Evolutionary conservation across 2,329 filamentous ascomycete genomes (phyloP).

Genomic region (Pseudogymnoascus sp.): DNA sequence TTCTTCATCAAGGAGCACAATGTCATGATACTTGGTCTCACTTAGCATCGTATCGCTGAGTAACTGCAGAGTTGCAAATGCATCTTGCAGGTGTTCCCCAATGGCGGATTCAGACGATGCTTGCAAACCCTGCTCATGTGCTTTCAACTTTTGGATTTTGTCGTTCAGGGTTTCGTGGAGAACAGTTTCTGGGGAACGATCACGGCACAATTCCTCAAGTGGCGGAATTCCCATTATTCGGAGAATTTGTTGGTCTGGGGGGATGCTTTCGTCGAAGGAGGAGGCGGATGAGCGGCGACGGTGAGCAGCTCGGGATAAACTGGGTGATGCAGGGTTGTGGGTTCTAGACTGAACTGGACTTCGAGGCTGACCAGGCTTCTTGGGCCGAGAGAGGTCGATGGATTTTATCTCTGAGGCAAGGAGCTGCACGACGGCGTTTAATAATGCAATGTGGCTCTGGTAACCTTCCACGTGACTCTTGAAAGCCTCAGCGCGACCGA

Average conservation of each 20-base stretch:
- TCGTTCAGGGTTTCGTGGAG: slow-evolving; percentile 29
- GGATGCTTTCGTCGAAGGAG: slow-evolving; percentile 33
- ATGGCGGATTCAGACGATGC: slow-evolving; percentile 40
- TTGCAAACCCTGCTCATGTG: slow-evolving; percentile 39
- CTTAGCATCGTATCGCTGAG: slow-evolving; percentile 44
- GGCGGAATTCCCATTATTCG: slow-evolving; percentile 38
- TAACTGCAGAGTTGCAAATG: slow-evolving; percentile 39
- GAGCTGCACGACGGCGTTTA: slow-evolving; percentile 33
- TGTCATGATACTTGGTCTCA: slow-evolving; percentile 41
- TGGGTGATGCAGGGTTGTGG: slow-evolving; percentile 15
- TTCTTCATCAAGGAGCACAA: slow-evolving; percentile 44
- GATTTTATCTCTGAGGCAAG: slow-evolving; percentile 36
- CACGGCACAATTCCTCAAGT: slow-evolving; percentile 27
- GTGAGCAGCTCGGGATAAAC: slow-evolving; percentile 22
- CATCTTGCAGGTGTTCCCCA: slow-evolving; percentile 38
- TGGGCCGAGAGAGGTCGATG: not conserved
- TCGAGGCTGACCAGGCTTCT: slow-evolving; percentile 14
- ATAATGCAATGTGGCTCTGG: slow-evolving; percentile 38
- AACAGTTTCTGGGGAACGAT: slow-evolving; percentile 19
- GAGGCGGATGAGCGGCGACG: slow-evolving; percentile 26
- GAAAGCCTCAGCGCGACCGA: slow-evolving; percentile 38
- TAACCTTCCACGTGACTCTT: slow-evolving; percentile 35
- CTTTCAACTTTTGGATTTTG: slow-evolving; percentile 35
- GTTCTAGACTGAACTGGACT: slow-evolving; percentile 14
- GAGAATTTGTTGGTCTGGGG: slow-evolving; percentile 36